phyloP scores from a whole-genome alignment of 2,329 filamentous ascomycete species.

The Diplocarpon mali region DNA sequence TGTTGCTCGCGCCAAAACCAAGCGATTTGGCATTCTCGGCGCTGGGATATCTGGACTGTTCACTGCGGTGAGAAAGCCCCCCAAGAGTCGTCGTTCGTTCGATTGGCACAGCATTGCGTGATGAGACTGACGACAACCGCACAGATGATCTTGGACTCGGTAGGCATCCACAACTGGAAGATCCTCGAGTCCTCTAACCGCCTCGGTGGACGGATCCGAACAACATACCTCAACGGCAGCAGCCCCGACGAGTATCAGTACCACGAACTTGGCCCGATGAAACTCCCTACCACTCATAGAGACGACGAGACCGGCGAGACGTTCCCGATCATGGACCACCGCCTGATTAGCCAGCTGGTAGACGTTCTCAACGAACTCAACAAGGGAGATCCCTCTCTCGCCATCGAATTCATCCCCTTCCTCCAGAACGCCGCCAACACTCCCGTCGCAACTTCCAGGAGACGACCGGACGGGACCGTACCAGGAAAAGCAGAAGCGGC shows the following conservation, averaged over 20 bases:
- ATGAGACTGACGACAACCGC: too few species aligned
- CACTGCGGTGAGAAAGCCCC: slow-evolving; percentile 26
- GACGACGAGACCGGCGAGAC: slow-evolving; percentile 22
- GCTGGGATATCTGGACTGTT: slow-evolving; percentile 56
- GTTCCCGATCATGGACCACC: slow-evolving; percentile 48
- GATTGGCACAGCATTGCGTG: too few species aligned
- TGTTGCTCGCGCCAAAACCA: slow-evolving; percentile 42
- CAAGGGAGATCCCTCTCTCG: slow-evolving; percentile 13
- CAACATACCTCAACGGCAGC: slow-evolving; percentile 47
- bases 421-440: slow-evolving; percentile 42
- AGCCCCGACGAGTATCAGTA: slow-evolving; percentile 51
- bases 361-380: slow-evolving; percentile 50
- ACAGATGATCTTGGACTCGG: slow-evolving; percentile 34
- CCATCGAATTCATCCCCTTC: slow-evolving; percentile 40
- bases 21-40: slow-evolving; percentile 50
- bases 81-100: too few species aligned
- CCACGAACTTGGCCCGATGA: slow-evolving; percentile 46
- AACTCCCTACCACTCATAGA: slow-evolving; percentile 36
- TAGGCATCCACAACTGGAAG: slow-evolving; percentile 40
- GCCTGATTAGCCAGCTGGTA: slow-evolving; percentile 53
- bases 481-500: background rate
- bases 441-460: background rate
- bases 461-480: background rate
- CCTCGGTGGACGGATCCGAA: slow-evolving; percentile 53
- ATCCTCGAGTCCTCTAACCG: slow-evolving; percentile 50